Base-by-base conservation (phyloP, 2,329 filamentous ascomycete species). In the Pseudocercospora crystallina region DNA sequence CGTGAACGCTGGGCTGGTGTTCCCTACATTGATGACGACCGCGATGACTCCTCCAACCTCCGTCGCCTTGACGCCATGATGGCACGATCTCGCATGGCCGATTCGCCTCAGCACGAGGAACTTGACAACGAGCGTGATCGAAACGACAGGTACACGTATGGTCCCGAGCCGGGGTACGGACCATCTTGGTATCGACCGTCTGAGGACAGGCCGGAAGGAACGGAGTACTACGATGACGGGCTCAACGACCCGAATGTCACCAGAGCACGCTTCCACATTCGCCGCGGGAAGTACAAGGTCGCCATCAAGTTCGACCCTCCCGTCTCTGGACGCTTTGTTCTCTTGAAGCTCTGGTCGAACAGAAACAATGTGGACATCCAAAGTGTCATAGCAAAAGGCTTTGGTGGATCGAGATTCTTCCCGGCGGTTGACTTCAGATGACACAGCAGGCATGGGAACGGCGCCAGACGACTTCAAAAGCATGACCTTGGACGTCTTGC, bases 281-380 rank as follows among this genome's bases (percentile, higher is more conserved):
- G 87, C 63, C 82, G 84, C 68, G 82, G 86, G 61, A 91, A 90
- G 73, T 89, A 83, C 73, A 90, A 86, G 70, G 92, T 94, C 61
- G 90, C 86, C 11, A 87, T 97, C 62, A 85, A 83, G 51, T 96
- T 97, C 61, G 83, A 91, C 61, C 87, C 89, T 49, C 86, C 87
- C 0, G 81, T 94, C 53, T 80, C 72, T 69, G 78, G 74, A 29
- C 45, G 89, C 49, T 95, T 87, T 67, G 86, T 97, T 45, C 72
- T 96, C 36, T 76, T 97, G 57, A 96, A 96, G 75, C 82, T 96
- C 68, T 96, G 90, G 88, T 90, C 85, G 62, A 81, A 82, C 52
- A 80, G 83, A 20, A 82, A 85, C 41, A 95, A 95, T 63, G 95
- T 96, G 57, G 90, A 96, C 65, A 90, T 97, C 34, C 87, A 96